Conservation (phyloP, 257 asterid species). For the Forsythia suspensa region DNA sequence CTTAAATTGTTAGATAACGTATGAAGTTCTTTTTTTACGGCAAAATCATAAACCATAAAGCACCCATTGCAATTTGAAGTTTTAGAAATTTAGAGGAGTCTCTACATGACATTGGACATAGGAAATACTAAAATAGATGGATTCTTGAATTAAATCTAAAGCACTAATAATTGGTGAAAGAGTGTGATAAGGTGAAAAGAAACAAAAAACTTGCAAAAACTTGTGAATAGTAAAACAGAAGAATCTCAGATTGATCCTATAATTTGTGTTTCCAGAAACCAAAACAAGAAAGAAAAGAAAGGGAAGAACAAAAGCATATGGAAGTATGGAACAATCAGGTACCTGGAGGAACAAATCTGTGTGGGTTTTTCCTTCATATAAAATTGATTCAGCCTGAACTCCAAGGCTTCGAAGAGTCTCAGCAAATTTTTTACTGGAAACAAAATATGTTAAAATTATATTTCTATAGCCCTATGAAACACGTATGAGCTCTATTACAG, state of each 20-base stretch:
- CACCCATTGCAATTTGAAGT: neutral
- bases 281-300: neutral
- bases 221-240: too few relatives aligned
- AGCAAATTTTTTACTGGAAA: slow-evolving; percentile 68
- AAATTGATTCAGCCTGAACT: slow-evolving; percentile 69
- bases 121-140: neutral
- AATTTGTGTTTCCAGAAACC: neutral
- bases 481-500: neutral
- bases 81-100: neutral
- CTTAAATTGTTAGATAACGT: neutral
- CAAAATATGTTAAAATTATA: neutral
- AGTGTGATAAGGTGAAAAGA: neutral
- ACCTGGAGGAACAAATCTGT: slow-evolving; percentile 97
- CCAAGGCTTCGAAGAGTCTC: slow-evolving; percentile 74
- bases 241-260: neutral
- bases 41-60: neutral
- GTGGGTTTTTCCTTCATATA: slow-evolving; percentile 95
- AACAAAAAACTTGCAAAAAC: too few relatives aligned
- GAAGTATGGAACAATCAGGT: slow-evolving; percentile 2
- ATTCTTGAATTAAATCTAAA: neutral
- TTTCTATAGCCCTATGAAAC: neutral
- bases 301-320: neutral
- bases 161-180: neutral
- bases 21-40: neutral
- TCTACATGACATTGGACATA: neutral